Evolutionary conservation across 75 land plant genomes (phyloP), one percentile per base, ranked within the genome.

Genomic region (Selaginella moellendorffii): DNA sequence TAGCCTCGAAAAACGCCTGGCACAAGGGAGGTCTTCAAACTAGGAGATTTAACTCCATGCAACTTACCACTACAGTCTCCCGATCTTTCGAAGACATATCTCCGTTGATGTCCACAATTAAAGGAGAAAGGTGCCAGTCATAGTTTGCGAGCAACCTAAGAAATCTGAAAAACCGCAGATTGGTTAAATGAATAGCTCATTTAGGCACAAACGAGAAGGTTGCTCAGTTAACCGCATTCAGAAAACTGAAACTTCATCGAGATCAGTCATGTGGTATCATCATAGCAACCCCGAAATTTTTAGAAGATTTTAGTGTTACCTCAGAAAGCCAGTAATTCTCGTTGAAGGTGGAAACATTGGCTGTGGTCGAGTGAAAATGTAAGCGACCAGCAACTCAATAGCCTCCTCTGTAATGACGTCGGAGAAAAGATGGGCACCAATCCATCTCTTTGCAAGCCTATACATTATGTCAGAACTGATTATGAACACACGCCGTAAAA

Each of bases 381-480:
- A 72, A 0, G 97, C 97, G 52, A 92, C 97, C 78, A 92, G 54
- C 21, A 88, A 64, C 54, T 92, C 97, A 54, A 85, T 65, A 51
- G 83, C 83, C 66, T 88, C 95, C 54, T 85, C 90, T 2, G 61
- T 51, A 52, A 92, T 52, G 65, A 68, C 78, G 42, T 63, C 67
- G 1, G 97, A 92, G 74, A 92, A 81, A 9, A 92, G 68, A 71
- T 92, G 97, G 53, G 97, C 80, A 56, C 79, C 65, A 31, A 83
- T 68, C 97, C 97, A 92, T 62, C 97, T 76, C 67, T 92, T 92
- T 58, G 89, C 93, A 66, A 92, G 85, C 84, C 97, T 89, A 61
- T 29, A 71, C 25, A 25, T 24, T 5, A 14, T 14, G 46, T 36
- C 14, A 36, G 5, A 36, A 36, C 14, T 5, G 5, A 36, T 36